Conservation (phyloP, 495 filamentous ascomycete species). For the Daldinia childiae region DNA sequence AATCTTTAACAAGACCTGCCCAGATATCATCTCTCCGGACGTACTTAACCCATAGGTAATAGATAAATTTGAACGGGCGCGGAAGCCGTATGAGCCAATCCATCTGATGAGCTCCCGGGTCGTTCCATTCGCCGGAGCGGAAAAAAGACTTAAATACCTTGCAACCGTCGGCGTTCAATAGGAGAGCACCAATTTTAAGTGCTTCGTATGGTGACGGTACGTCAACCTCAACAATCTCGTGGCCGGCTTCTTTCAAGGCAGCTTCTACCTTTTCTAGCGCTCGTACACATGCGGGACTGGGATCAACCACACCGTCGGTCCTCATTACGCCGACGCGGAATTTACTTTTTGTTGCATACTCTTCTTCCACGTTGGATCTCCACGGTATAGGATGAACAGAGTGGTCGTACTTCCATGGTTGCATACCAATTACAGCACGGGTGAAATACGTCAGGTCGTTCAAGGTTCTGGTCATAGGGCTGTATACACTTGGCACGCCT, state of each 20-base stretch:
- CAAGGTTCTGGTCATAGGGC: constrained; percentile 91
- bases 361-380: constrained; percentile 67
- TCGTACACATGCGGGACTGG: constrained; percentile 82
- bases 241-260: constrained; percentile 74
- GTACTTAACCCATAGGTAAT: constrained; percentile 89
- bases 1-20: constrained; percentile 78
- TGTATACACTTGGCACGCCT: constrained; percentile 88
- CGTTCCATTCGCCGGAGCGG: constrained; percentile 79
- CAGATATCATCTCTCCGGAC: constrained; percentile 77
- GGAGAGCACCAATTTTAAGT: constrained; percentile 79
- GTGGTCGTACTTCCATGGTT: constrained; percentile 92
- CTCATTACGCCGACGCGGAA: constrained; percentile 81
- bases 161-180: constrained; percentile 89
- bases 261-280: constrained; percentile 75
- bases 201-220: constrained; percentile 76
- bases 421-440: constrained; percentile 78
- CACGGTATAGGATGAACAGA: constrained; percentile 86
- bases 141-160: constrained; percentile 81
- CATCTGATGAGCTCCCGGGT: constrained; percentile 81
- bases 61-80: constrained; percentile 79
- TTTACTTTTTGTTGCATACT: constrained; percentile 66
- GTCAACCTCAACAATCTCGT: constrained; percentile 77
- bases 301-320: constrained; percentile 87
- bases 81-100: constrained; percentile 76
- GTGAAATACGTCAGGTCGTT: constrained; percentile 88